Evolutionary conservation across 345 rosid genomes (phyloP), one percentile per base, ranked within the genome.

Genomic region (Combretum micranthum): DNA sequence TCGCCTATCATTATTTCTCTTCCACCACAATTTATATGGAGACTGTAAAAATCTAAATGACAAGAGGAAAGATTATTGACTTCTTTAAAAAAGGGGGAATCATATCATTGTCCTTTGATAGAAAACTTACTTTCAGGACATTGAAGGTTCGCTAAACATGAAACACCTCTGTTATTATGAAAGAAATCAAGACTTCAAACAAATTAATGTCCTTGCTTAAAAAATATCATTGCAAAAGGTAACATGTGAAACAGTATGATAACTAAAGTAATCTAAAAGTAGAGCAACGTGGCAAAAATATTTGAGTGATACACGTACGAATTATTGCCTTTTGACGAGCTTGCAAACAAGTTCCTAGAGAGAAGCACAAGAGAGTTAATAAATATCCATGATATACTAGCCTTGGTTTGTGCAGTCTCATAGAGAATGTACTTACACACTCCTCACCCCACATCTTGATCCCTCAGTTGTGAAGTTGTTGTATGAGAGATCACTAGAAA

Each of bases 11-110:
- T 37, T 6, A 1, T 46, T 16, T 1, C 0, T 1, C 3, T 20
- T 13, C 60, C 67, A 54, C 67, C 67, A 8, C 67, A 63, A 1
- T 63, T 63, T 55, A 63, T 63, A 50, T 39, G 46, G 17, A 63
- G 59, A 0, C 20, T 45, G 15, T 48, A 0, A 16, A 11, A 26
- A 0, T 16, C 66, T 62, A 47, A 26, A 15, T 18, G 0, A 0
- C 20, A 9, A 11, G 52, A 49, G 52, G 18, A 49, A 49, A 2
- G 52, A 49, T 15, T 12, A 49, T 12, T n/a, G 18, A 49, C 32
- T 5, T n/a, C 0, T n/a, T 5, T 4, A 13, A 48, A 21, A 48
- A 51, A 21, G 2, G 16, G 2, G 3, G 4, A 51, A 51, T 48
- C 12, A 2, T n/a, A 7, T 19, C 13, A 20, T 32, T 32, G 5